A percentile compares a stretch with the other conserved stretches of the same genome.
Evolutionary conservation across 2,329 filamentous ascomycete species (phyloP).

Genomic region (Hansfordia pulvinata): DNA sequence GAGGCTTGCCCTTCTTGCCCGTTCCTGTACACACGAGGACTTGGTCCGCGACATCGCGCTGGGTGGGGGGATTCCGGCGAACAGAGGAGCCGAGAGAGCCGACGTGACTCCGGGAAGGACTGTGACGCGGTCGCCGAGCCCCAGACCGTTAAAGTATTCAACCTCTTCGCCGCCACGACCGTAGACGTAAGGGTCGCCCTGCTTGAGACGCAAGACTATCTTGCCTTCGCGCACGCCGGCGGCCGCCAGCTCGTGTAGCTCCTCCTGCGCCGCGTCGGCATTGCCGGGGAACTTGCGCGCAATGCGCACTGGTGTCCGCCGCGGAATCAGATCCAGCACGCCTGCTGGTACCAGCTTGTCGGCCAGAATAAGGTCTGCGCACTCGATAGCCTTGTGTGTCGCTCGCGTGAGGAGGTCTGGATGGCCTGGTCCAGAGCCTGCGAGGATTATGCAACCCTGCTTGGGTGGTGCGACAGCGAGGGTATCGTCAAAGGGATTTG

Average conservation of each 20-base stretch:
- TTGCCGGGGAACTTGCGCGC: constrained; percentile 97
- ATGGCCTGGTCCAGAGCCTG: constrained; percentile 84
- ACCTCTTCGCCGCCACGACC: constrained; percentile 90
- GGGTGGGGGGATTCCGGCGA: constrained; percentile 82
- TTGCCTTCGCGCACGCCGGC: constrained; percentile 52
- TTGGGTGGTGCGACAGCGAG: constrained; percentile 1
- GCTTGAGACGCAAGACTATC: constrained; percentile 80
- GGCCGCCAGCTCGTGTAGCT: constrained; percentile 69
- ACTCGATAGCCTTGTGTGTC: constrained; percentile 61
- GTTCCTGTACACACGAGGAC: constrained; percentile 95
- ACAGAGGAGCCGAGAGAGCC: constrained; percentile 74
- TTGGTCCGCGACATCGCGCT: constrained; percentile 82
- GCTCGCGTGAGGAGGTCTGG: constrained; percentile 81
- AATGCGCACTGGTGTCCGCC: constrained; percentile 78
- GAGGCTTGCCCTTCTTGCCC: constrained; percentile 74
- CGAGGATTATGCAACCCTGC: constrained; percentile 66
- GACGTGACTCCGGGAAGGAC: constrained; percentile 88
- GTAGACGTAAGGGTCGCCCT: constrained; percentile 94
- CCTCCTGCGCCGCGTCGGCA: constrained; percentile 83
- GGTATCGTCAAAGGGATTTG: too few species aligned
- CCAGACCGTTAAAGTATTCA: constrained; percentile 62
- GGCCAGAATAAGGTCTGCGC: constrained; percentile 67
- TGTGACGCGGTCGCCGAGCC: constrained; percentile 46
- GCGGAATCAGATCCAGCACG: constrained; percentile 80
- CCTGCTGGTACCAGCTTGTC: constrained; percentile 77